phyloP scores from a whole-genome alignment of 192 early-diverging fungal genomes.

The Umbelopsis ramanniana region DNA sequence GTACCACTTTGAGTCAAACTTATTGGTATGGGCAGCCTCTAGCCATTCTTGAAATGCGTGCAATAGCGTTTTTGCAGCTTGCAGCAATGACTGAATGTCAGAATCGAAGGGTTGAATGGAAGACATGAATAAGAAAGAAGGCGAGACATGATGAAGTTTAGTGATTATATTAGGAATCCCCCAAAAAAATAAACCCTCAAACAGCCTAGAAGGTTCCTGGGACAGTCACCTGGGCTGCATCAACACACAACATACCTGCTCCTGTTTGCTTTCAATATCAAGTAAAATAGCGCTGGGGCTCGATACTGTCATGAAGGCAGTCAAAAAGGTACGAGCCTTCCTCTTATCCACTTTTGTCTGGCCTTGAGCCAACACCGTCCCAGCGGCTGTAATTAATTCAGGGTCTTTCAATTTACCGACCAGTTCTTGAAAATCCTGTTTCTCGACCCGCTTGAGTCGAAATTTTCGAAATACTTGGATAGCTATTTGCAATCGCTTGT shows the following conservation, averaged over 20 bases:
- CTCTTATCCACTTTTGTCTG: slow-evolving; percentile 45
- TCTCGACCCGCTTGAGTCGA: neutral
- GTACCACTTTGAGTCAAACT: slow-evolving; percentile 16
- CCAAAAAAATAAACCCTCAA: no score
- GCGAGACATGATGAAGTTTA: neutral
- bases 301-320: slow-evolving; percentile 71
- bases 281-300: slow-evolving; percentile 68
- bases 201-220: slow-evolving; percentile 6
- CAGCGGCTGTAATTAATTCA: slow-evolving; percentile 43
- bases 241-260: slow-evolving; percentile 50
- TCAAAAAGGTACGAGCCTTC: slow-evolving; percentile 71
- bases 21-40: slow-evolving; percentile 17
- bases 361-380: slow-evolving; percentile 40
- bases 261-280: slow-evolving; percentile 46
- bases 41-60: slow-evolving; percentile 44
- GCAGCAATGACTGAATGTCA: slow-evolving; percentile 37
- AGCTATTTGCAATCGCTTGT: neutral
- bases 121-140: slow-evolving; percentile 12
- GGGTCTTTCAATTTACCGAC: slow-evolving; percentile 36
- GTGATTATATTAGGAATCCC: slow-evolving; percentile 10
- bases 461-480: slow-evolving; percentile 25
- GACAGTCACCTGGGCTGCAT: slow-evolving; percentile 4
- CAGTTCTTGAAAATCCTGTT: slow-evolving; percentile 37
- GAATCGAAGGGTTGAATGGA: neutral
- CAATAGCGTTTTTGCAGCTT: slow-evolving; percentile 39